phyloP scores from a whole-genome alignment of 2,329 filamentous ascomycete species.

The Arthrinium puccinioides region DNA sequence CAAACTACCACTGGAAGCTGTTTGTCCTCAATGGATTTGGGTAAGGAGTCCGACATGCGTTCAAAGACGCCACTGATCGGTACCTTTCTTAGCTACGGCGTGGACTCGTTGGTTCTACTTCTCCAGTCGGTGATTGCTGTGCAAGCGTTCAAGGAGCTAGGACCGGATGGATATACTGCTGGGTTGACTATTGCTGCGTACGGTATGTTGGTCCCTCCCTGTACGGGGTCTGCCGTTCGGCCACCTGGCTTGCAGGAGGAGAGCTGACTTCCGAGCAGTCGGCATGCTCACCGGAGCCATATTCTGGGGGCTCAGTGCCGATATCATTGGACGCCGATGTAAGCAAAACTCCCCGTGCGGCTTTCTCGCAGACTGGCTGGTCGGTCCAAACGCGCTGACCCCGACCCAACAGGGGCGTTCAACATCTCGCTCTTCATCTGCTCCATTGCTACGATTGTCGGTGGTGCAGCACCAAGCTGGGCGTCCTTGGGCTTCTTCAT shows the following conservation, averaged over 20 bases:
- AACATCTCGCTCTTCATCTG: slow-evolving; percentile 59
- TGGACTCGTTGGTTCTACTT: slow-evolving; percentile 47
- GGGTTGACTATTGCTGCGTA: slow-evolving; percentile 58
- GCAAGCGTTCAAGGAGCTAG: slow-evolving; percentile 53
- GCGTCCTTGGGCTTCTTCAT: slow-evolving; percentile 56
- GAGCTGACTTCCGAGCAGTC: slow-evolving; percentile 14
- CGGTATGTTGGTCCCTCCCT: slow-evolving; percentile 8
- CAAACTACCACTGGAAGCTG: slow-evolving; percentile 43
- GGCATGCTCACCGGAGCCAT: slow-evolving; percentile 49
- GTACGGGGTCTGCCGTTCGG: neutral
- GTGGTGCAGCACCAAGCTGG: slow-evolving; percentile 62
- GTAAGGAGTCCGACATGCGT: too few relatives aligned
- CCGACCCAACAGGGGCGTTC: slow-evolving; percentile 41
- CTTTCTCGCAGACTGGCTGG: too few relatives aligned
- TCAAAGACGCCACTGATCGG: neutral
- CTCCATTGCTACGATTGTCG: slow-evolving; percentile 54
- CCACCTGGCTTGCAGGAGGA: neutral
- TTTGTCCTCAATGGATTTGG: slow-evolving; percentile 56
- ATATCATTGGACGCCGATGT: slow-evolving; percentile 59
- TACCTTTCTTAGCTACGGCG: slow-evolving; percentile 40
- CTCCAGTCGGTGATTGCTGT: slow-evolving; percentile 57
- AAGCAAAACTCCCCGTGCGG: neutral
- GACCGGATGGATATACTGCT: slow-evolving; percentile 41
- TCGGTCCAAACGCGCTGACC: neutral
- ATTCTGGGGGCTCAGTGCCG: slow-evolving; percentile 62